Base-by-base conservation (phyloP, 1,139 yeast species). In the Yamadazyma membranifaciens region DNA sequence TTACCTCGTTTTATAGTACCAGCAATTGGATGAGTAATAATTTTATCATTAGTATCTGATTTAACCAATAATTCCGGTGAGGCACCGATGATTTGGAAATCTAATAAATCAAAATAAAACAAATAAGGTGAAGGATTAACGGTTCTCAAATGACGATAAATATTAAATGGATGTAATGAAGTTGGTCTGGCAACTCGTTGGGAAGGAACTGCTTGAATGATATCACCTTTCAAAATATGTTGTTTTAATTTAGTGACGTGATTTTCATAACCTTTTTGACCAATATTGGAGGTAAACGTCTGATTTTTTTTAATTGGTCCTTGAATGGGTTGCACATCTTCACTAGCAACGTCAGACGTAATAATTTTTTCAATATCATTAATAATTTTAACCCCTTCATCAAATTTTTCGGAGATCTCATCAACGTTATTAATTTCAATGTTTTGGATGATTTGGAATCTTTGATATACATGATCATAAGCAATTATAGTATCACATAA, bases 91-190 rank as follows among this genome's bases (percentile, higher is more conserved):
- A 92, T 79, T 62, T 91, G 96, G 69, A 92, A 92, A 51, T 88
- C 97, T 43, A 87, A 60, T 56, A 87, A 84, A 62, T 92, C 98
- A 50, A 92, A 83, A 65, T 89, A 92, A 61, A 92, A 92, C 71
- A 92, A 75, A 63, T 92, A 92, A 28, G 98, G 98, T 1, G 97
- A 88, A 5, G 98, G 98, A 64, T 94, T 92, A 39, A 94, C 97
- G 0, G 96, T 85, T 59, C 98, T 79, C 54, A 92, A 73, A 57
- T 92, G 97, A 51, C 95, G 83, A 65, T 91, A 94, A 38, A 94
- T 86, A 66, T 92, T 92, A 77, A 92, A 92, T 2, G 98, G 98
- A 60, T 92, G 98, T 52, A 92, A 73, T 5, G 91, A 81, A 0
- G 98, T 92, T 30, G 96, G 96, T 62, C 97, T 82, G 5, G 95